Evolutionary conservation across 495 filamentous ascomycete species (phyloP).

Genomic region (Penicillium cataractarum): DNA sequence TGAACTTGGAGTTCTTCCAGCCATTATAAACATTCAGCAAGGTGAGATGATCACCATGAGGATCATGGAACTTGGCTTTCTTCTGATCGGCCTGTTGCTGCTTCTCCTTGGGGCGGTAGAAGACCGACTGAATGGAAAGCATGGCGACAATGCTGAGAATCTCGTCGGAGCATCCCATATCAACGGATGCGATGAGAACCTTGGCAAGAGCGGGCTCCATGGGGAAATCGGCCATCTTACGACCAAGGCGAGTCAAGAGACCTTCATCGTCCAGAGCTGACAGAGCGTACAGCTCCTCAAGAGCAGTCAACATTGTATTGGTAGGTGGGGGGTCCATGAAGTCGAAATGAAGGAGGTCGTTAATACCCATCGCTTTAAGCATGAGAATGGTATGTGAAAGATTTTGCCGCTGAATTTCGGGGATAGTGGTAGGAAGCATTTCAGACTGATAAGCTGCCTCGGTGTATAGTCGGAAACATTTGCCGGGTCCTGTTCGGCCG

Average conservation of each 20-base stretch:
- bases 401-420: conserved; percentile 96
- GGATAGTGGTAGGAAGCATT: conserved; percentile 94
- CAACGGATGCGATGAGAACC: conserved; percentile 83
- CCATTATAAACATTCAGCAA: conserved; percentile 94
- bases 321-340: conserved; percentile 99
- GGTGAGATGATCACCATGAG: conserved; percentile 91
- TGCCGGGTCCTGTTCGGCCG: conserved; percentile 92
- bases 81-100: conserved; percentile 95
- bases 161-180: conserved; percentile 89
- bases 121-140: conserved; percentile 82
- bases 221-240: conserved; percentile 98
- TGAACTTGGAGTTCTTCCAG: conserved; percentile 83
- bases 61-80: conserved; percentile 96
- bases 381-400: conserved; percentile 94
- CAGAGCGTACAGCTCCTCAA: conserved; percentile 93
- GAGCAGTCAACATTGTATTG: conserved; percentile 94
- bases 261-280: conserved; percentile 96
- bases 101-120: conserved; percentile 96
- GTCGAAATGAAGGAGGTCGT: conserved; percentile 95
- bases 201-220: conserved; percentile 91
- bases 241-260: conserved; percentile 85
- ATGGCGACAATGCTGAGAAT: conserved; percentile 94
- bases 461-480: conserved; percentile 95
- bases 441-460: conserved; percentile 95
- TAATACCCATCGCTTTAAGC: conserved; percentile 99